phyloP scores from a whole-genome alignment of 257 asterid species.

The Nicotiana knightiana region DNA sequence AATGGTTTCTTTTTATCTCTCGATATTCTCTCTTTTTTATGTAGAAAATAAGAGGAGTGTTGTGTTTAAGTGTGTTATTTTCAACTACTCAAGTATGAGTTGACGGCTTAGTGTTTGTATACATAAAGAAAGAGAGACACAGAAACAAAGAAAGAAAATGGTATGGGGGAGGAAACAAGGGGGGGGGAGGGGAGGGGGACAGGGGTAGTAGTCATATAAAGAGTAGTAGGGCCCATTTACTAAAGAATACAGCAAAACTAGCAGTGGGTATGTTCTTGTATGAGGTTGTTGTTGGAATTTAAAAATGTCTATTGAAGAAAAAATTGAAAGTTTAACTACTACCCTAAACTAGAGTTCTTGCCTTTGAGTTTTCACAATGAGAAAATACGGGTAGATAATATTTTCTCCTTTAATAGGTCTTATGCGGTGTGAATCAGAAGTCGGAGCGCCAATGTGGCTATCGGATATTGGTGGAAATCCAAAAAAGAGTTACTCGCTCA shows the following conservation, averaged over 20 bases:
- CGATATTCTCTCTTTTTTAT: not conserved
- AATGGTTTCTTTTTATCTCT: not conserved
- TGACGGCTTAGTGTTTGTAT: slow-evolving; percentile 41
- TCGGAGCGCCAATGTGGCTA: no score
- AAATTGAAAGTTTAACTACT: no score
- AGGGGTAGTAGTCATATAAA: not conserved
- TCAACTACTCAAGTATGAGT: slow-evolving; percentile 32
- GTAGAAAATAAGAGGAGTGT: not conserved
- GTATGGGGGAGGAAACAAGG: not conserved
- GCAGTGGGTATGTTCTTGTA: not conserved
- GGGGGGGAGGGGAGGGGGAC: not conserved
- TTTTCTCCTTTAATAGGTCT: no score
- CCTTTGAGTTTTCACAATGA: no score
- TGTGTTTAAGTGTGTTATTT: not conserved
- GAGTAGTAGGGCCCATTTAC: not conserved
- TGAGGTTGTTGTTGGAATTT: slow-evolving; percentile 1
- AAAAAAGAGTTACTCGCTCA: no score
- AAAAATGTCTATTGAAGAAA: not conserved
- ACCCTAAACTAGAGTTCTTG: no score
- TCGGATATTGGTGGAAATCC: no score
- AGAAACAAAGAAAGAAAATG: slow-evolving; percentile 28
- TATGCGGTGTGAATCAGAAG: no score
- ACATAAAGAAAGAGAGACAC: slow-evolving; percentile 14
- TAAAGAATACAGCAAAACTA: not conserved
- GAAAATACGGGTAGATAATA: no score